These are phyloP conservation scores for Podaxis rugospora DNA, from an alignment of 768 basidiomycete species.

Conservation along the genomic window DNA sequence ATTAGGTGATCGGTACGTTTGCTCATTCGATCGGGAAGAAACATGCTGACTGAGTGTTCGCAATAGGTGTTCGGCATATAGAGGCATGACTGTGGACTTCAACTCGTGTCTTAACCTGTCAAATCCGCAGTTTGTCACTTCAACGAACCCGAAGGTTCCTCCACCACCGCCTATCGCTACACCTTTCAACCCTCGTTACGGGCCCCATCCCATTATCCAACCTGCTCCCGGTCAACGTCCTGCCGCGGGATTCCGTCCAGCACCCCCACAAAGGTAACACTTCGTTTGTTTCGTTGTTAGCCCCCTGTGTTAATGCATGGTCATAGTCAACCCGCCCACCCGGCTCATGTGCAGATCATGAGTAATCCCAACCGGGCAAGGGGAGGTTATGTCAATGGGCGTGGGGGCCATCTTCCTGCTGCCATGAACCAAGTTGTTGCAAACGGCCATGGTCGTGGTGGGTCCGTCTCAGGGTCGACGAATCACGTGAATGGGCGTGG, in stretches of 20 bases:
- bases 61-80: constrained; percentile 82
- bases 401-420: constrained; percentile 24
- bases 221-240: constrained; percentile 49
- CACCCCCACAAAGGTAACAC: constrained; percentile 31
- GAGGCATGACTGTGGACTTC: constrained; percentile 85
- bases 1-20: constrained; percentile 70
- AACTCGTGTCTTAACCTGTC: constrained; percentile 87
- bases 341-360: constrained; percentile 63
- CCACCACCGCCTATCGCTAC: constrained; percentile 39
- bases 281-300: neutral
- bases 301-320: constrained; percentile 4
- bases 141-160: constrained; percentile 59
- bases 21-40: neutral
- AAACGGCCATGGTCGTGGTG: constrained; percentile 2
- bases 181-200: constrained; percentile 65
- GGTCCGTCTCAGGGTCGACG: neutral
- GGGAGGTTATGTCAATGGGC: constrained; percentile 27
- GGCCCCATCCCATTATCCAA: constrained; percentile 59
- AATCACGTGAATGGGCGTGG: constrained; percentile 7
- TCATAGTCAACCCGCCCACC: constrained; percentile 28
- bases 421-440: constrained; percentile 12
- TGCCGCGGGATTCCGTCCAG: constrained; percentile 64
- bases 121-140: constrained; percentile 78
- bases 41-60: neutral
- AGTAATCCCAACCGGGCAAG: constrained; percentile 63